These are phyloP conservation scores for Floccularia luteovirens DNA, from an alignment of 768 basidiomycete species.

Conservation along the genomic window DNA sequence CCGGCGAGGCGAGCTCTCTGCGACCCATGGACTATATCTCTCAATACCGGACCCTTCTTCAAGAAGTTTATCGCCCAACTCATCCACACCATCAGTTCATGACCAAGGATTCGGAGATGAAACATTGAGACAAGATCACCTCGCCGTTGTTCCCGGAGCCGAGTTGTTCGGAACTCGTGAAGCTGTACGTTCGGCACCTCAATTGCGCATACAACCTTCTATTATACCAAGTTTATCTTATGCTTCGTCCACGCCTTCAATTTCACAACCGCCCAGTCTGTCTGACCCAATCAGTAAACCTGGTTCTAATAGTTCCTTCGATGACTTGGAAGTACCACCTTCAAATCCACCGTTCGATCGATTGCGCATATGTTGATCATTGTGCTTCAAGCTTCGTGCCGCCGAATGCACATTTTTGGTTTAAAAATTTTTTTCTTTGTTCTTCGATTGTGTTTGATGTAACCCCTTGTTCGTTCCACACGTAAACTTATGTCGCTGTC, in stretches of 20 bases:
- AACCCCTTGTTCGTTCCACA: too few relatives aligned
- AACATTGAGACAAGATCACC: neutral
- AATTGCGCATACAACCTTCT: conserved; percentile 1
- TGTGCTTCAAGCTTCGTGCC: too few relatives aligned
- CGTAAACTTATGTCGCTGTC: too few relatives aligned
- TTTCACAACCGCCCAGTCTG: neutral
- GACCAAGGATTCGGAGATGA: neutral
- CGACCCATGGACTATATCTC: conserved; percentile 1
- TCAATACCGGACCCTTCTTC: conserved; percentile 5
- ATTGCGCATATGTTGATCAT: conserved; percentile 3
- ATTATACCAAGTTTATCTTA: conserved; percentile 1
- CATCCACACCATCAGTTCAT: conserved; percentile 4
- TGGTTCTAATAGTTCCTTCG: conserved; percentile 5
- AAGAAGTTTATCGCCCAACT: conserved; percentile 15
- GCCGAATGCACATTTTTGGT: too few relatives aligned
- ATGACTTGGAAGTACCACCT: conserved; percentile 6
- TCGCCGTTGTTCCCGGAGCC: neutral
- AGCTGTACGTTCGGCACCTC: conserved; percentile 2
- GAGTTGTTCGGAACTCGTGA: neutral
- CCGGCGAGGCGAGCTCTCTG: neutral
- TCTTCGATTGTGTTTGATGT: too few relatives aligned
- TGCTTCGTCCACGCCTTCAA: neutral
- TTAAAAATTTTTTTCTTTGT: too few relatives aligned
- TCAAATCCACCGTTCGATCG: too few relatives aligned
- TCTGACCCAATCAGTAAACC: conserved; percentile 10